Percentiles rank a stretch among this genome's conserved stretches.
Conservation (phyloP, 805 yeast species). For the Yarrowia alimentaria region DNA sequence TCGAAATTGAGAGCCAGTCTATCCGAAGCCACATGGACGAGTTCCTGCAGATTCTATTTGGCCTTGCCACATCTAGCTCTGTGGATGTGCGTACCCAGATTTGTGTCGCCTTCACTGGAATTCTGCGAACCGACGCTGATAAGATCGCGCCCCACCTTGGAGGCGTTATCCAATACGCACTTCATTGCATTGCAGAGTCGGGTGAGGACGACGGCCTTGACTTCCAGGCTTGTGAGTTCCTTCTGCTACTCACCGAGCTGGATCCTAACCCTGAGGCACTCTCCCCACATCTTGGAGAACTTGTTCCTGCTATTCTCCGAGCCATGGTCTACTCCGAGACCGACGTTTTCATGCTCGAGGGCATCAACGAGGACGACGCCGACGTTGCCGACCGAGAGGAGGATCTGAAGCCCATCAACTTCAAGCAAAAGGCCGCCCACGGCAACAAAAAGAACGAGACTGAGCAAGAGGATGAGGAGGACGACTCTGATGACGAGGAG, state of each 20-base stretch:
- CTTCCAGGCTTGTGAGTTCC: constrained; percentile 89
- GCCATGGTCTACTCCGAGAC: constrained; percentile 88
- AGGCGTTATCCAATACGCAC: constrained; percentile 81
- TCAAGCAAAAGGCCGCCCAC: constrained; percentile 55
- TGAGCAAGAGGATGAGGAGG: constrained; percentile 50
- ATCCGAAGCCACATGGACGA: constrained; percentile 63
- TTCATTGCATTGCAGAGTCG: constrained; percentile 62
- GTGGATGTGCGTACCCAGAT: constrained; percentile 66
- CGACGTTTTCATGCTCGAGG: constrained; percentile 63
- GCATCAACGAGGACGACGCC: constrained; percentile 73
- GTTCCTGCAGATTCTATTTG: constrained; percentile 62
- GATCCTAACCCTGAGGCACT: constrained; percentile 49
- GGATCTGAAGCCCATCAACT: constrained; percentile 81
- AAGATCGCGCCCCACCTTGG: constrained; percentile 73
- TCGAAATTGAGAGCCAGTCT: constrained; percentile 66
- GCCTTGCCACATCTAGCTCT: constrained; percentile 61
- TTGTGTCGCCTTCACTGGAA: constrained; percentile 68
- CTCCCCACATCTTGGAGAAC: constrained; percentile 48
- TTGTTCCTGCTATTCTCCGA: constrained; percentile 73
- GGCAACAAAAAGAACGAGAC: constrained; percentile 32
- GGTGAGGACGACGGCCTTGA: constrained; percentile 67
- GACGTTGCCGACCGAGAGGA: constrained; percentile 77
- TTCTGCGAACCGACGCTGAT: constrained; percentile 77
- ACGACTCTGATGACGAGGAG: constrained; percentile 67
- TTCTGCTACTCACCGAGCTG: constrained; percentile 69